phyloP scores from a whole-genome alignment of 306 rosid genomes.

The Acmispon strigosus region DNA sequence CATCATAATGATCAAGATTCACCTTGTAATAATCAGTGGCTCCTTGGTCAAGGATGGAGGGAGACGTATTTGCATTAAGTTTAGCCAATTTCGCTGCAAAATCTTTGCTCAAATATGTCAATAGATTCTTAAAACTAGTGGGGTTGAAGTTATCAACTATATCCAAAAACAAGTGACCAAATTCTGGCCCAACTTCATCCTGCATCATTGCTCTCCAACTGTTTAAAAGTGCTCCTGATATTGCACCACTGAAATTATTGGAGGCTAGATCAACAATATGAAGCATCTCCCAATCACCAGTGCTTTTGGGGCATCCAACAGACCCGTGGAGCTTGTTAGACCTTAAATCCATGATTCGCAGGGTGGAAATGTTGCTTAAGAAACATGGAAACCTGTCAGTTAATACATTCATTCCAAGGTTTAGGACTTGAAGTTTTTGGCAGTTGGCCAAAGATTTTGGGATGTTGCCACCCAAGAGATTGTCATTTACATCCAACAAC shows the following conservation, averaged over 20 bases:
- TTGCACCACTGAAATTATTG: conserved; percentile 22
- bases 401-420: conserved; percentile 6
- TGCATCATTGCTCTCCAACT: conserved; percentile 18
- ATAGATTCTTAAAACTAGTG: not conserved
- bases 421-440: not conserved
- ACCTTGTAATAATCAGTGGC: too few relatives aligned
- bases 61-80: not conserved
- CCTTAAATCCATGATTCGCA: not conserved
- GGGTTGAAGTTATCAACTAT: not conserved
- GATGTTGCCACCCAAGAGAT: conserved; percentile 15
- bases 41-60: too few relatives aligned
- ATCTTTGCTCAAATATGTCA: not conserved
- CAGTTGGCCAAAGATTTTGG: conserved; percentile 13
- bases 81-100: not conserved
- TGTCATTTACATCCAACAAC: conserved; percentile 25
- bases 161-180: not conserved
- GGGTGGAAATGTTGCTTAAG: not conserved
- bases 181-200: not conserved
- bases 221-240: not conserved
- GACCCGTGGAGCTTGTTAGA: not conserved
- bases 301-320: conserved; percentile 3
- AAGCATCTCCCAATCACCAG: not conserved
- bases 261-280: conserved; percentile 18
- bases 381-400: conserved; percentile 11
- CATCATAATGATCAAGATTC: not conserved